Evolutionary conservation across 23 red algal genomes (phyloP), one percentile per base, ranked within the genome.

Genomic region (Chondrus crispus): DNA sequence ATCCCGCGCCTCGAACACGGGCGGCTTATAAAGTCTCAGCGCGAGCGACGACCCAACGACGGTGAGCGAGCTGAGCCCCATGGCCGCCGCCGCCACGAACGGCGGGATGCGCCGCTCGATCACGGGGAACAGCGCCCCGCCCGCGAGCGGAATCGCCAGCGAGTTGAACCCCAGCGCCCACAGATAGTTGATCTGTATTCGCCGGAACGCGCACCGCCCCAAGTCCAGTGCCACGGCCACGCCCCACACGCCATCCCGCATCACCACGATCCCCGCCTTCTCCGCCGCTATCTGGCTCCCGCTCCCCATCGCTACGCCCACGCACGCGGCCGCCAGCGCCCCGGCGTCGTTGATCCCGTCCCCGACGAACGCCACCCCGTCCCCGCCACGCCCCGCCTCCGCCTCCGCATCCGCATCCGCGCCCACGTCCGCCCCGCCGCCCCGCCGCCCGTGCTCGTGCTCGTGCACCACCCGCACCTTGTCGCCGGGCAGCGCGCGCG

Each of bases 291-390:
- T 44, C 12, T 90, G 93, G 40, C 54, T 82, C 19, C 94, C 94
- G 3, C 77, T 77, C 10, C 93, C 96, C 24, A 98, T 95, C 36
- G 96, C 92, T 3, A 98, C 52, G 20, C 96, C 96, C 32, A 98
- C 87, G 62, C 89, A 89, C 10, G 96, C 93, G 35, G 89, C 89
- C 11, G 96, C 93, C 30, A 98, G 70, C 10, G 96, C 96, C 38
- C 92, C 86, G 41, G 84, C 96, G 66, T 98, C 96, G 30, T 98
- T 98, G 63, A 98, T 88, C 24, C 96, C 96, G 66, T 98, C 96
- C 18, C 96, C 96, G 48, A 98, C 90, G 47, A 98, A 95, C 78
- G n/a, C n/a, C n/a, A n/a, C n/a, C n/a, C n/a, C n/a, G n/a, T n/a
- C n/a, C n/a, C n/a, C n/a, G n/a, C n/a, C n/a, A n/a, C n/a, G n/a